Conservation (phyloP, 1,284 basidiomycete species). For the Trametes pubescens region DNA sequence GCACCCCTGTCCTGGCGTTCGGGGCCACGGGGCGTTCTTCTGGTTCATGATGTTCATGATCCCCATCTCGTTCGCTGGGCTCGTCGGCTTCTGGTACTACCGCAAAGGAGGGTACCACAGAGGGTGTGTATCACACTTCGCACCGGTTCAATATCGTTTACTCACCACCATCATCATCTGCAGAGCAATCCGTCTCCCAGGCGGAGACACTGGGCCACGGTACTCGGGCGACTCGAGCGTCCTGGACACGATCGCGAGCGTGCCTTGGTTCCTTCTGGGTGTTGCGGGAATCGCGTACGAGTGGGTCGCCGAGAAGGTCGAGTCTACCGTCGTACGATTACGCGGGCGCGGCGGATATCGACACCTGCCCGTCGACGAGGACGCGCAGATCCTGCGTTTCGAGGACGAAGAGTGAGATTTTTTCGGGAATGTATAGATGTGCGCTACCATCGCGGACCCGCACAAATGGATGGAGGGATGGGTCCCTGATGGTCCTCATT, state of each 20-base stretch:
- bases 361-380: conserved; percentile 85
- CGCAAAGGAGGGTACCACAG: conserved; percentile 69
- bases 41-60: conserved; percentile 82
- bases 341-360: conserved; percentile 78
- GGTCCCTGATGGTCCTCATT: background rate
- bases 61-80: conserved; percentile 77
- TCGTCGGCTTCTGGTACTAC: conserved; percentile 85
- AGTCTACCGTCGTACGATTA: conserved; percentile 53
- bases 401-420: conserved; percentile 73
- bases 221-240: conserved; percentile 59
- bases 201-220: conserved; percentile 53
- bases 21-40: conserved; percentile 77
- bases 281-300: conserved; percentile 78
- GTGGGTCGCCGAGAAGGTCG: conserved; percentile 59
- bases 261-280: conserved; percentile 90
- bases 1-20: conserved; percentile 85
- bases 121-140: conserved; percentile 61
- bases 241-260: conserved; percentile 77
- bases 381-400: conserved; percentile 84
- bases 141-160: conserved; percentile 12
- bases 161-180: conserved; percentile 13
- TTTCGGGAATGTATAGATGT: background rate
- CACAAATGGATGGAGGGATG: background rate
- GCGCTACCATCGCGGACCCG: background rate
- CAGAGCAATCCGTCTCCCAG: conserved; percentile 83